These are phyloP conservation scores for Torulaspora pretoriensis DNA, from an alignment of 1,139 yeast species.

Conservation along the genomic window DNA sequence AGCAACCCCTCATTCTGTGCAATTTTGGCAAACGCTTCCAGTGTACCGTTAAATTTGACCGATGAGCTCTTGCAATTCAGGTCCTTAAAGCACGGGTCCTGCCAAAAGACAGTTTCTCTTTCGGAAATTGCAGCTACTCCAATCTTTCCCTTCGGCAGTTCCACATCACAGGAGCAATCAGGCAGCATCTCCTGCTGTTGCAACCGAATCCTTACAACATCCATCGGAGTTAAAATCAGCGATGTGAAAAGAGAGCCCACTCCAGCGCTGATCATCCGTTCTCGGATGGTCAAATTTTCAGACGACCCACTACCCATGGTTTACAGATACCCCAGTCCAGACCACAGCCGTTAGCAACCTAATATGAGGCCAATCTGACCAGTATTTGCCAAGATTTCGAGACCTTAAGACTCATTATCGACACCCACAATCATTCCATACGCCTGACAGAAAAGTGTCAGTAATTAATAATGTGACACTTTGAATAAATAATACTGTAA, in stretches of 20 bases:
- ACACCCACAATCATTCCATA: slow-evolving; percentile 9
- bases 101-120: slow-evolving; percentile 41
- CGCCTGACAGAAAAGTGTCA: slow-evolving; percentile 5
- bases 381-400: neutral
- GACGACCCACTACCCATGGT: slow-evolving; percentile 10
- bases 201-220: slow-evolving; percentile 82
- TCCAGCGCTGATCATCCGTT: slow-evolving; percentile 86
- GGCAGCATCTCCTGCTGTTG: slow-evolving; percentile 81
- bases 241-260: slow-evolving; percentile 89
- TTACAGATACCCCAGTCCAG: neutral
- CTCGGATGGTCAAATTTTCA: slow-evolving; percentile 21
- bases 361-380: neutral
- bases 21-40: slow-evolving; percentile 68
- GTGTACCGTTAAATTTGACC: slow-evolving; percentile 49
- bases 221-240: slow-evolving; percentile 84
- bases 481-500: neutral
- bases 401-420: neutral
- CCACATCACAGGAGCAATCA: slow-evolving; percentile 33
- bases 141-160: slow-evolving; percentile 20
- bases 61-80: slow-evolving; percentile 27
- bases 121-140: slow-evolving; percentile 18
- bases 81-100: slow-evolving; percentile 35
- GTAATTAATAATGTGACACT: slow-evolving; percentile 1
- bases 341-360: neutral
- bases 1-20: slow-evolving; percentile 65